phyloP scores from a whole-genome alignment of 1,284 basidiomycete genomes.

The Pseudomicrostroma phylloplanum region DNA sequence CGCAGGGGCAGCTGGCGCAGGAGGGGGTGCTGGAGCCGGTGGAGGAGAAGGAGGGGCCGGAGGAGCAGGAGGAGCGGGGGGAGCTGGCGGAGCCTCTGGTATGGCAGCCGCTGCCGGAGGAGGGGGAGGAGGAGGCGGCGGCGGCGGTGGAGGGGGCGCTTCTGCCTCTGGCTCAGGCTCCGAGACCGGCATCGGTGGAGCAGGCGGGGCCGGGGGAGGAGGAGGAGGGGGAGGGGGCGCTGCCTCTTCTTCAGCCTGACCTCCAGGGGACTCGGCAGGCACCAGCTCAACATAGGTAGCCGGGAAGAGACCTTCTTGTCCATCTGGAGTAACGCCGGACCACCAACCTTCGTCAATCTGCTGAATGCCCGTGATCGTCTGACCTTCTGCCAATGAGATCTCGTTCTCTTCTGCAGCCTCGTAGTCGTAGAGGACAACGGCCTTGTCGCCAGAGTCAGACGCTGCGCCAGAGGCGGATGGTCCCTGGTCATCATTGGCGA shows the following conservation, averaged over 20 bases:
- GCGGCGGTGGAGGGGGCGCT: constrained; percentile 18
- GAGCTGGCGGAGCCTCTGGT: constrained; percentile 4
- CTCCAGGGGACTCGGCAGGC: constrained; percentile 7
- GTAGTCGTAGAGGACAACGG: constrained; percentile 43
- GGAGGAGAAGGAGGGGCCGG: constrained; percentile 13
- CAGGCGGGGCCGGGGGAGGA: constrained; percentile 17
- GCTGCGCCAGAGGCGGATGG: constrained; percentile 1
- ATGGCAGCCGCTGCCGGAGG: constrained; percentile 15
- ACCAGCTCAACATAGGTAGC: constrained; percentile 45
- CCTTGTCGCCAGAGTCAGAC: constrained; percentile 18
- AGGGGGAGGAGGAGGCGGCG: constrained; percentile 19
- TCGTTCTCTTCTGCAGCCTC: constrained; percentile 47
- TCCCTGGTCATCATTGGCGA: constrained; percentile 4
- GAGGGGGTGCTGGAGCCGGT: constrained; percentile 11
- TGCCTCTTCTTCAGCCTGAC: constrained; percentile 7
- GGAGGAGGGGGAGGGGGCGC: constrained; percentile 14
- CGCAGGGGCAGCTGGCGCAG: constrained; percentile 11
- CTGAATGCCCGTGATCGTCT: constrained; percentile 35
- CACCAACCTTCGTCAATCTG: constrained; percentile 50
- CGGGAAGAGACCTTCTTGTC: constrained; percentile 45
- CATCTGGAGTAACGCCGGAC: constrained; percentile 39
- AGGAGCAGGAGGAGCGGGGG: constrained; percentile 17
- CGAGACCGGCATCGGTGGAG: constrained; percentile 14
- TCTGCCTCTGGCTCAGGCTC: constrained; percentile 13
- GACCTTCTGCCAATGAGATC: constrained; percentile 37